Percentiles rank a stretch among this genome's conserved stretches.
phyloP scores from a whole-genome alignment of 768 basidiomycete genomes.

The Mycena chlorophos region DNA sequence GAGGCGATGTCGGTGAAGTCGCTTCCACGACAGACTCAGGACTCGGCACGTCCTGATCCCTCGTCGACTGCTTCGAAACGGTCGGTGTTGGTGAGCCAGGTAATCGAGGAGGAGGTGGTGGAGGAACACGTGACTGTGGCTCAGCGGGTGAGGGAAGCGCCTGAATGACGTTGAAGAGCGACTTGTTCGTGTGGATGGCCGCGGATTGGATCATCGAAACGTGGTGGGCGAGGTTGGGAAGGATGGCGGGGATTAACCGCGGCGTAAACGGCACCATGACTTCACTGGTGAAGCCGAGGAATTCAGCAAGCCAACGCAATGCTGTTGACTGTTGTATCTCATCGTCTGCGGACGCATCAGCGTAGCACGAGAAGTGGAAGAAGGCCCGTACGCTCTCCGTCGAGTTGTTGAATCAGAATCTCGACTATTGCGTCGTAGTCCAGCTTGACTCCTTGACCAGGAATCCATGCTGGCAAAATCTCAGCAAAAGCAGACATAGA shows the following conservation, averaged over 20 bases:
- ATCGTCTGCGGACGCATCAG: slow-evolving; percentile 57
- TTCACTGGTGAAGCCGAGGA: slow-evolving; percentile 83
- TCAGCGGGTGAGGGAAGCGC: slow-evolving; percentile 75
- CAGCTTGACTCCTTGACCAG: slow-evolving; percentile 90
- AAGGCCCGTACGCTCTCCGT: slow-evolving; percentile 68
- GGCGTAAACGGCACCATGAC: slow-evolving; percentile 95
- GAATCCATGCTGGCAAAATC: slow-evolving; percentile 68
- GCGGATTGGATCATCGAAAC: slow-evolving; percentile 84
- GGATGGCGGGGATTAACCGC: slow-evolving; percentile 85
- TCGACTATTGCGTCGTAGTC: slow-evolving; percentile 92
- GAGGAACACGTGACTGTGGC: slow-evolving; percentile 28
- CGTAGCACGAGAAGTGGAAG: slow-evolving; percentile 6
- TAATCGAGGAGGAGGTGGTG: slow-evolving; percentile 35
- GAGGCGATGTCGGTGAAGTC: slow-evolving; percentile 23
- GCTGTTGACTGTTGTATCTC: slow-evolving; percentile 95
- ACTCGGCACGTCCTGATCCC: slow-evolving; percentile 49
- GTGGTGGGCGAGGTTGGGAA: slow-evolving; percentile 93
- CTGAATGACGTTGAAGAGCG: slow-evolving; percentile 83
- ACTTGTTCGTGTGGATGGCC: slow-evolving; percentile 83
- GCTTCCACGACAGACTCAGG: slow-evolving; percentile 42
- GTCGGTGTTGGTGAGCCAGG: slow-evolving; percentile 61
- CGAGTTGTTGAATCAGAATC: slow-evolving; percentile 85
- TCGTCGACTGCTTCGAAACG: slow-evolving; percentile 52
- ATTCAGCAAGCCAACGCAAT: slow-evolving; percentile 90
- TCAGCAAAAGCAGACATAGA: slow-evolving; percentile 5